Evolutionary conservation across 306 rosid species (phyloP).

Genomic region (Sicyos edulis): DNA sequence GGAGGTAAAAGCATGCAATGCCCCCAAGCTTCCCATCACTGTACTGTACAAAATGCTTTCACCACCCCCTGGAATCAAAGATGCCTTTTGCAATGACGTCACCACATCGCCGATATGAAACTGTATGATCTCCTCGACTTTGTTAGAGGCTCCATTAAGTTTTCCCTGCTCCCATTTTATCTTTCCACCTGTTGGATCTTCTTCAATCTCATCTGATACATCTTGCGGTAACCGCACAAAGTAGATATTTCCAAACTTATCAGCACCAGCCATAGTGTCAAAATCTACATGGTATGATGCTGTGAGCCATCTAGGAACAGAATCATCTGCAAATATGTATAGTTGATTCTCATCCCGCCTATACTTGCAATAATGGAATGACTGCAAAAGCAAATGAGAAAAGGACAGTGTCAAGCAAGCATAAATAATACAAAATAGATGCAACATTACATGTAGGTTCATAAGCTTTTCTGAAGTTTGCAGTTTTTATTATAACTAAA

Average conservation of each 20-base stretch:
- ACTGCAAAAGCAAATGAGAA: conserved; percentile 44
- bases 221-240: conserved; percentile 86
- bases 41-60: conserved; percentile 90
- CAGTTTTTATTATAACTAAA: background rate
- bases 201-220: conserved; percentile 94
- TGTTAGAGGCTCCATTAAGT: conserved; percentile 94
- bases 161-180: conserved; percentile 98
- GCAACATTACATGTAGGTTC: background rate
- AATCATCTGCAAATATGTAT: conserved; percentile 90
- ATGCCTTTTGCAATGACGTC: conserved; percentile 85
- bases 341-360: conserved; percentile 94
- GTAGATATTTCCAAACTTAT: conserved; percentile 89
- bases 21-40: conserved; percentile 94
- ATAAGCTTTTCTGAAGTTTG: background rate
- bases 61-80: conserved; percentile 93
- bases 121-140: conserved; percentile 92
- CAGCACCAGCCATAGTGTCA: conserved; percentile 98
- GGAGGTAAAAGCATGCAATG: conserved; percentile 88
- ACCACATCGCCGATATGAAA: conserved; percentile 81
- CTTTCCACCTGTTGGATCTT: conserved; percentile 97
- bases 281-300: conserved; percentile 92
- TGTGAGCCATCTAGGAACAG: conserved; percentile 95
- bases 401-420: background rate
- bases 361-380: conserved; percentile 97
- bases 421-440: conserved; percentile 21